Evolutionary conservation across 495 filamentous ascomycete species (phyloP), one percentile per base, ranked within the genome.

Genomic region (Xanthoparmelia taractica): DNA sequence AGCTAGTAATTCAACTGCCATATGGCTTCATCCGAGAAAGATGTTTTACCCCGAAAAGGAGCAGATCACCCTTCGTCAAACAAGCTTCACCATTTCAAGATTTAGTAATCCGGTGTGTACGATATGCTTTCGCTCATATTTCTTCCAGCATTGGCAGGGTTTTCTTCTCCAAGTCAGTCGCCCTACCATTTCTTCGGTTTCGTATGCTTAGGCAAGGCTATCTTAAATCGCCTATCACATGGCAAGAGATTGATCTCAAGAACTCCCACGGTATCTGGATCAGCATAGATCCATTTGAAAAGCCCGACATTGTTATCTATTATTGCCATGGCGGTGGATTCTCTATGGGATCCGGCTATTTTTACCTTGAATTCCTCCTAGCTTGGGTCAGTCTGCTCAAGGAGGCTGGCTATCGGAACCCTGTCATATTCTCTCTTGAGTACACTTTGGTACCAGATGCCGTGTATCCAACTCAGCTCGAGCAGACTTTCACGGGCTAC

Each of bases 301-400:
- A 77, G 54, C 85, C 88, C 0, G 89, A 91, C 72, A 69, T 92
- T 55, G 80, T 89, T 12, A 70, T 91, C 12, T 90, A 87, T 68
- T 91, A 91, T 67, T 80, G 80, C 50, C 89, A 92, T 72, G 89
- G 87, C 25, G 89, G 89, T 25, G 89, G 89, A 2, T 91, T 92
- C 67, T 80, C 83, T 3, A 87, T 92, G 85, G 89, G 89, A 37
- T 88, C 86, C 18, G 70, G 78, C 33, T 87, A 88, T 73, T 92
- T 92, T 72, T 92, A 92, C 71, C 80, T 92, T 27, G 89, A 92
- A 71, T 91, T 92, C 66, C 76, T 92, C 23, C 69, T 89, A 41
- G 80, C 84, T 33, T 89, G 84, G 84, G 67, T 85, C 20, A 78
- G 73, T 48, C 70, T 86, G 0, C 74, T 92, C 41, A 73, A 77